These are phyloP conservation scores for Penicillium sp. DNA, from an alignment of 2,329 filamentous ascomycete genomes.

Conservation along the genomic window DNA sequence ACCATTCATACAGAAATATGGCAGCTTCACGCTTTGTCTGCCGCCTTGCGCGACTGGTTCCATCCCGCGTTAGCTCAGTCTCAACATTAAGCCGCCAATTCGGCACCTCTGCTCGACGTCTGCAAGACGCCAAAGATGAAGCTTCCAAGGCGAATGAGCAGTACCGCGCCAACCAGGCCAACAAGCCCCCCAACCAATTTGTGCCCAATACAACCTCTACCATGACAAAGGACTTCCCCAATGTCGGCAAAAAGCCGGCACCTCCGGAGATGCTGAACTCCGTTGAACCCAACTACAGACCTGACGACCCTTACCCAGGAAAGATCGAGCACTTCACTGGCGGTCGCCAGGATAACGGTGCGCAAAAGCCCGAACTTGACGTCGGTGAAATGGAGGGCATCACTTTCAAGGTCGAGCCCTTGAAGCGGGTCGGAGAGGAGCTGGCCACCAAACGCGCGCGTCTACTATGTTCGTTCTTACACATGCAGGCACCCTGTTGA, in stretches of 20 bases:
- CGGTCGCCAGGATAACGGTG: slow-evolving; percentile 57
- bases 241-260: slow-evolving; percentile 56
- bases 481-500: not conserved
- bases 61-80: slow-evolving; percentile 22
- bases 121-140: slow-evolving; percentile 53
- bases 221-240: slow-evolving; percentile 64
- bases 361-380: slow-evolving; percentile 66
- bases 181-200: slow-evolving; percentile 62
- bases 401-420: slow-evolving; percentile 85
- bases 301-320: slow-evolving; percentile 62
- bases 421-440: slow-evolving; percentile 82
- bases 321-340: slow-evolving; percentile 68
- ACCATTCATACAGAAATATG: slow-evolving; percentile 40
- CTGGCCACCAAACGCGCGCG: slow-evolving; percentile 82
- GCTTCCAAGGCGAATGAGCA: slow-evolving; percentile 56
- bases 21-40: slow-evolving; percentile 47
- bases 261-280: slow-evolving; percentile 64
- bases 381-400: slow-evolving; percentile 88
- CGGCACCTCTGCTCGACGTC: slow-evolving; percentile 32
- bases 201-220: slow-evolving; percentile 67
- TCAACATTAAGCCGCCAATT: slow-evolving; percentile 34
- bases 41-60: slow-evolving; percentile 48
- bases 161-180: slow-evolving; percentile 58
- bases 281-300: slow-evolving; percentile 57
- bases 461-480: slow-evolving; percentile 61